These are phyloP conservation scores for Asterophora lycoperdoides DNA, from an alignment of 768 basidiomycete genomes.

Conservation along the genomic window DNA sequence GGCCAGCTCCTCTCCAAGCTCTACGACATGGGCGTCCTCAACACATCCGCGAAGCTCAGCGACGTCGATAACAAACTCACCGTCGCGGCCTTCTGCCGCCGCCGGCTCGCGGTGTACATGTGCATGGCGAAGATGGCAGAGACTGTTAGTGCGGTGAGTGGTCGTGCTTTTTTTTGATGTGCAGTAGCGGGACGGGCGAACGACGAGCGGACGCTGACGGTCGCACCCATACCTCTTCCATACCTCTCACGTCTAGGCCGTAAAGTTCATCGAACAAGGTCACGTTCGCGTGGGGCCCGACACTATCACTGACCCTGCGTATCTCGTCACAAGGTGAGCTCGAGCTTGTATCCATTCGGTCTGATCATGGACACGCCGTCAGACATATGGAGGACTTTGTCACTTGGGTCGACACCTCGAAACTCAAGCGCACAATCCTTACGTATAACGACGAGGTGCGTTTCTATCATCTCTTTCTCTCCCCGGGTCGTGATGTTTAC, in stretches of 20 bases:
- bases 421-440: conserved; percentile 94
- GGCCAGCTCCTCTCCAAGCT: conserved; percentile 86
- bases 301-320: conserved; percentile 94
- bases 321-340: conserved; percentile 79
- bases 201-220: too few relatives aligned
- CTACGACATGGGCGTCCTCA: conserved; percentile 95
- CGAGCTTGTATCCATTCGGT: not conserved
- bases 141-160: conserved; percentile 85
- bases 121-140: conserved; percentile 93
- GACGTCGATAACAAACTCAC: conserved; percentile 97
- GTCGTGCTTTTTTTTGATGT: conserved; percentile 2
- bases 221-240: too few relatives aligned
- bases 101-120: conserved; percentile 90
- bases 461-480: not conserved
- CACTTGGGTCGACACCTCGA: conserved; percentile 98
- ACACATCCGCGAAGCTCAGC: conserved; percentile 80
- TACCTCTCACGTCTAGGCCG: conserved; percentile 60
- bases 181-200: too few relatives aligned
- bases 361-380: not conserved
- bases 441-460: conserved; percentile 91
- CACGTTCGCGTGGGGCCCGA: conserved; percentile 97
- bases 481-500: too few relatives aligned
- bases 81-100: conserved; percentile 89
- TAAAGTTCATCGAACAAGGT: conserved; percentile 96
- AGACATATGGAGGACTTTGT: conserved; percentile 99